A percentile compares a stretch with the other conserved stretches of the same genome.
phyloP scores from a whole-genome alignment of 2,329 filamentous ascomycete genomes.

The Sclerotinia borealis region DNA sequence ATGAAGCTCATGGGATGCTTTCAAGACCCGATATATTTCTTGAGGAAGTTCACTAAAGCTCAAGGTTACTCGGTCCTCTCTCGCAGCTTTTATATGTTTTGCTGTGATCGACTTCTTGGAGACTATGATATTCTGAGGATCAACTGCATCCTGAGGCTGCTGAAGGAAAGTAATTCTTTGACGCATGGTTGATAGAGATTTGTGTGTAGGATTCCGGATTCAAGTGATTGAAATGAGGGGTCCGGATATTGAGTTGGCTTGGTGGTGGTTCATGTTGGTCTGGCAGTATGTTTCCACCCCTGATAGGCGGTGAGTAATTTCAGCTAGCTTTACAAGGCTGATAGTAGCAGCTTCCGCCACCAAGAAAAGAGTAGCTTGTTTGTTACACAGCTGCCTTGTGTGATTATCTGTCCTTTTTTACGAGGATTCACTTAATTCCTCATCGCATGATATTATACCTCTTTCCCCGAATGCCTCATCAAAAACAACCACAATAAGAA shows the following conservation, averaged over 20 bases:
- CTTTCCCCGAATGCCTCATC: neutral
- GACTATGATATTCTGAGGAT: slow-evolving; percentile 57
- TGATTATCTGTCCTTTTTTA: slow-evolving; percentile 10
- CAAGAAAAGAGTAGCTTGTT: neutral
- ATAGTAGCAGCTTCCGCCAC: slow-evolving; percentile 4
- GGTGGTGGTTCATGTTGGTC: neutral
- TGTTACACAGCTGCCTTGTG: neutral
- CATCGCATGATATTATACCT: neutral
- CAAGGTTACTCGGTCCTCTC: slow-evolving; percentile 75
- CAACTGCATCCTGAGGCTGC: slow-evolving; percentile 55
- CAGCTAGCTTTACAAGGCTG: slow-evolving; percentile 5
- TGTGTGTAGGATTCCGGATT: neutral
- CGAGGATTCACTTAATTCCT: neutral
- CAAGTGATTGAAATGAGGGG: neutral
- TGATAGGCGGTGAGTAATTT: neutral
- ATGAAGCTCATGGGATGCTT: slow-evolving; percentile 64
- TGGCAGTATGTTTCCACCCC: neutral
- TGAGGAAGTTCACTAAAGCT: slow-evolving; percentile 65
- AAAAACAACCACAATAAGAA: slow-evolving; percentile 11
- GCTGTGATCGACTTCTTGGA: slow-evolving; percentile 48
- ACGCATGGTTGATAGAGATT: slow-evolving; percentile 51
- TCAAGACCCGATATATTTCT: slow-evolving; percentile 57
- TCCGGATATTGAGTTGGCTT: neutral
- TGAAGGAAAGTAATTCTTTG: slow-evolving; percentile 76
- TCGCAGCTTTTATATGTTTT: slow-evolving; percentile 56